A percentile compares a stretch with the other conserved stretches of the same genome.
phyloP scores from a whole-genome alignment of 495 filamentous ascomycete genomes.

The Neurospora sp. region DNA sequence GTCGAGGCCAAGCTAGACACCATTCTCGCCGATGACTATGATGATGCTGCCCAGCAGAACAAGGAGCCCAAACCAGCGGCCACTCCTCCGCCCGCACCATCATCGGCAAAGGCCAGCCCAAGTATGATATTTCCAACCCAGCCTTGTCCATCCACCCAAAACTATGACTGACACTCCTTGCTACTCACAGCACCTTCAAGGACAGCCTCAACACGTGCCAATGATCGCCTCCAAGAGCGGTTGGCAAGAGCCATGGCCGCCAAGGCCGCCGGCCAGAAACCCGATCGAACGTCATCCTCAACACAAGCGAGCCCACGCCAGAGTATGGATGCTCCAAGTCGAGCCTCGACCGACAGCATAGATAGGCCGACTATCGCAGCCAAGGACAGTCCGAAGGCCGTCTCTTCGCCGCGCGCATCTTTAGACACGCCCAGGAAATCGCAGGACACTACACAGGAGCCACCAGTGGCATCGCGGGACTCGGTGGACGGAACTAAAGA shows the following conservation, averaged over 20 bases:
- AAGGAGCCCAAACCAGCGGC: constrained; percentile 18
- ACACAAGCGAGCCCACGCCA: constrained; percentile 21
- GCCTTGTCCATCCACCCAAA: not conserved
- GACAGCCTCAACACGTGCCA: constrained; percentile 48
- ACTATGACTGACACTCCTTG: constrained; percentile 8
- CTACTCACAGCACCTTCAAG: constrained; percentile 27
- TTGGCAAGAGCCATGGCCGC: constrained; percentile 54
- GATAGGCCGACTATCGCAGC: constrained; percentile 8
- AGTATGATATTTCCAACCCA: constrained; percentile 9
- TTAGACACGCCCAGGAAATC: constrained; percentile 14
- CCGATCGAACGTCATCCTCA: constrained; percentile 11
- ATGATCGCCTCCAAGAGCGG: constrained; percentile 77
- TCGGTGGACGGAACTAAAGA: not conserved
- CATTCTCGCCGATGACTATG: constrained; percentile 69
- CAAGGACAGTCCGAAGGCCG: constrained; percentile 8
- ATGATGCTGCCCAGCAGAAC: constrained; percentile 30
- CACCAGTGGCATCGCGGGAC: not conserved
- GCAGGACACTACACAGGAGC: constrained; percentile 1
- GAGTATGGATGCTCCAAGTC: constrained; percentile 21
- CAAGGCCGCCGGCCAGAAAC: constrained; percentile 17
- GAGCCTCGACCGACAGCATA: constrained; percentile 19
- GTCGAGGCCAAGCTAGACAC: constrained; percentile 89
- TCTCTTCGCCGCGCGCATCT: constrained; percentile 10
- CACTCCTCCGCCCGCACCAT: constrained; percentile 12
- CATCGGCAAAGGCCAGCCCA: constrained; percentile 20